Conservation (phyloP, 2,329 filamentous ascomycete species). For the Diaporthe sp. region DNA sequence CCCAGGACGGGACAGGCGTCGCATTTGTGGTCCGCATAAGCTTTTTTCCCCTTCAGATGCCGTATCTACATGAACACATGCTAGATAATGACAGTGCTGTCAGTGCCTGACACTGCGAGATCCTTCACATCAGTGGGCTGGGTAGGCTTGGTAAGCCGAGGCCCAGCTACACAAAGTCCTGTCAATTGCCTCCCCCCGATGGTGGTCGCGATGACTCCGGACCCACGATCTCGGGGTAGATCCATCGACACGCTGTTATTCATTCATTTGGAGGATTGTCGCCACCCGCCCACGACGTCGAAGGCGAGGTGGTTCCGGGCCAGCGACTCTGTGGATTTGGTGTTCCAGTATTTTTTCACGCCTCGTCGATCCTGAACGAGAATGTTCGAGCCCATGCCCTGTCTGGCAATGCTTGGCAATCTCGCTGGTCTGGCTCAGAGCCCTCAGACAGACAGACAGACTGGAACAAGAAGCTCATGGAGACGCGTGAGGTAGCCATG, state of each 20-base stretch:
- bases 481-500: not conserved
- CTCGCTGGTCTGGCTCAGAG: too few relatives aligned
- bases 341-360: not conserved
- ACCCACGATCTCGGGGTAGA: conserved; percentile 24
- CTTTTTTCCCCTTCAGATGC: not conserved
- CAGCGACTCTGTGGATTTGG: not conserved
- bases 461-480: too few relatives aligned
- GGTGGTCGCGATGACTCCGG: not conserved
- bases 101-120: not conserved
- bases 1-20: not conserved
- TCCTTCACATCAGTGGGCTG: not conserved
- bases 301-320: not conserved
- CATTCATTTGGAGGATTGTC: not conserved
- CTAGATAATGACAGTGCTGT: not conserved
- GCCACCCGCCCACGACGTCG: not conserved
- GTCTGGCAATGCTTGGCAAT: too few relatives aligned
- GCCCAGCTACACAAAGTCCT: not conserved
- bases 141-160: conserved; percentile 14
- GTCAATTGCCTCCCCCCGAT: not conserved
- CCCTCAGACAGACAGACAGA: not conserved
- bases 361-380: not conserved
- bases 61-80: conserved; percentile 16
- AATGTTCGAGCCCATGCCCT: not conserved
- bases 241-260: not conserved
- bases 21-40: conserved; percentile 13